A percentile compares a stretch with the other conserved stretches of the same genome.
phyloP scores from a whole-genome alignment of 768 basidiomycete species.

The Jaapia argillacea region DNA sequence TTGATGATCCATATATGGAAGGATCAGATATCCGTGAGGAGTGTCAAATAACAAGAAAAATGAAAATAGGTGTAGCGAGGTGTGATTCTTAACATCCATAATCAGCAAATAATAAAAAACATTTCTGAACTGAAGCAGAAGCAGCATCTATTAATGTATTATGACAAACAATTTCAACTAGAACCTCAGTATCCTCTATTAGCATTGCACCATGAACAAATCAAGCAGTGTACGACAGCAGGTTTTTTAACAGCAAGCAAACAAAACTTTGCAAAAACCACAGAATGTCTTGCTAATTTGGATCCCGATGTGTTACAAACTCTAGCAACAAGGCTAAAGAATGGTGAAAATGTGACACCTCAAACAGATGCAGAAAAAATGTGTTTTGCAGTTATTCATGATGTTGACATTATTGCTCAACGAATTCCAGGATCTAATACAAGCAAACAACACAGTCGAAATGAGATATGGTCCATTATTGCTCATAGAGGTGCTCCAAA shows the following conservation, averaged over 20 bases:
- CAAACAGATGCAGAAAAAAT: slow-evolving; percentile 1
- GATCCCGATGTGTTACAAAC: slow-evolving; percentile 2
- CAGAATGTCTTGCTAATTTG: slow-evolving; percentile 1
- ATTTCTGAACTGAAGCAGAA: neutral
- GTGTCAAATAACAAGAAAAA: no score
- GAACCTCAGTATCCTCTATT: slow-evolving; percentile 10
- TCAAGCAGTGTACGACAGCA: no score
- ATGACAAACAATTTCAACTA: slow-evolving; percentile 11
- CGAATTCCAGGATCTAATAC: no score
- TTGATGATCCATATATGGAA: no score
- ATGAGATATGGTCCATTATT: no score
- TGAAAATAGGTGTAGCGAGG: no score
- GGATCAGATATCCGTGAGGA: no score
- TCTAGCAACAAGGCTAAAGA: neutral
- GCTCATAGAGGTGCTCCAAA: no score
- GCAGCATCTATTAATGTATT: slow-evolving; percentile 11
- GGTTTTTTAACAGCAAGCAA: slow-evolving; percentile 5
- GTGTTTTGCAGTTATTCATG: no score
- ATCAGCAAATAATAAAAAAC: neutral
- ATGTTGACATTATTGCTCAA: no score
- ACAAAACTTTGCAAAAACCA: slow-evolving; percentile 4
- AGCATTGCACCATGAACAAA: slow-evolving; percentile 13
- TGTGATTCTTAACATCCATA: no score
- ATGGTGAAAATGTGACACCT: neutral
- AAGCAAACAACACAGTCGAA: no score